A percentile compares a stretch with the other conserved stretches of the same genome.
These are phyloP conservation scores for Lactifluus volemus DNA, from an alignment of 768 basidiomycete species.

Conservation along the genomic window DNA sequence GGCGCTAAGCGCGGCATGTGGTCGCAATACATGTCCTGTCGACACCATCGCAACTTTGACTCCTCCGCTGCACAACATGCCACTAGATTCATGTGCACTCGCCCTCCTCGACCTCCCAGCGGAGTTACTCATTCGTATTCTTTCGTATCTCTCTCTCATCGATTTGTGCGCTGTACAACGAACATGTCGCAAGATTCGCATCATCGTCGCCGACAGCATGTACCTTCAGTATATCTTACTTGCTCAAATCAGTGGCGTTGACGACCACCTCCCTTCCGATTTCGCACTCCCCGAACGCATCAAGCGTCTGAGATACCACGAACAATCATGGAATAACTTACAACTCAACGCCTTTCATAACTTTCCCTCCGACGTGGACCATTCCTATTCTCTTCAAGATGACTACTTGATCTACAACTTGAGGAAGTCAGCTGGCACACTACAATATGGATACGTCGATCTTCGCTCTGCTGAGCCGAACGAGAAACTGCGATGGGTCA, in stretches of 20 bases:
- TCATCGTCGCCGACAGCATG: not conserved
- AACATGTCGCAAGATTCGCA: conserved; percentile 1
- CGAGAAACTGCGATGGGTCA: not conserved
- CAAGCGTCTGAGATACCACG: conserved; percentile 2
- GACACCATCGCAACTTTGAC: not conserved
- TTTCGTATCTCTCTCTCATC: not conserved
- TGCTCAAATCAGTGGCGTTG: conserved; percentile 3
- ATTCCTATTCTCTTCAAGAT: not conserved
- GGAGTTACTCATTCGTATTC: conserved; percentile 8
- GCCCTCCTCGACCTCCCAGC: conserved; percentile 1
- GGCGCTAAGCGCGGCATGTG: not conserved
- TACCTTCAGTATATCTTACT: conserved; percentile 8
- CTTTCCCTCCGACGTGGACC: not conserved
- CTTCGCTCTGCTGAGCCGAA: not conserved
- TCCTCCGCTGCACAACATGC: not conserved
- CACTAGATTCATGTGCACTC: not conserved
- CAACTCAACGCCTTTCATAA: not conserved
- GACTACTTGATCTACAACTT: conserved; percentile 4
- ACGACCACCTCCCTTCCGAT: not conserved
- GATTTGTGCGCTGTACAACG: conserved; percentile 1
- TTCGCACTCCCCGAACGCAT: conserved; percentile 7
- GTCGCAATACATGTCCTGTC: not conserved
- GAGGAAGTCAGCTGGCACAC: not conserved
- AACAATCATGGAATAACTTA: conserved; percentile 5
- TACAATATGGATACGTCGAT: conserved; percentile 5